Percentiles rank a stretch among this genome's conserved stretches.
These are phyloP conservation scores for Xerocomus potaroensis DNA, from an alignment of 768 basidiomycete species.

Conservation along the genomic window DNA sequence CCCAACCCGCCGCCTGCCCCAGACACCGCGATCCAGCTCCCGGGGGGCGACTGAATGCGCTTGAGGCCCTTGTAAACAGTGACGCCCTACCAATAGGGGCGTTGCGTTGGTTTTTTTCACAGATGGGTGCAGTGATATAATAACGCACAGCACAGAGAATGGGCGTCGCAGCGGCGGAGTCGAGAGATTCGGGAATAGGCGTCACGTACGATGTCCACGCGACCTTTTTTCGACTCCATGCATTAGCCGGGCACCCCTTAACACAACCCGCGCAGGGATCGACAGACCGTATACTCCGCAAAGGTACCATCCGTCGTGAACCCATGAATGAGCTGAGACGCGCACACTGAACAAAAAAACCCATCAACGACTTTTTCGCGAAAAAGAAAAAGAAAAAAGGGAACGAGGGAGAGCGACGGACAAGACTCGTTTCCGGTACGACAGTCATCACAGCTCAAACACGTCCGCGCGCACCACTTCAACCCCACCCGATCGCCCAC, in stretches of 20 bases:
- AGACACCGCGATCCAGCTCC: slow-evolving; percentile 39
- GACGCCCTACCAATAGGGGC: slow-evolving; percentile 36
- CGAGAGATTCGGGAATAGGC: slow-evolving; percentile 39
- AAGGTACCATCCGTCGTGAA: slow-evolving; percentile 45
- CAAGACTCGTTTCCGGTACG: slow-evolving; percentile 33
- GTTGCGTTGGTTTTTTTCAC: background rate
- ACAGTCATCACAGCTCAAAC: slow-evolving; percentile 40
- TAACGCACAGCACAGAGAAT: slow-evolving; percentile 41
- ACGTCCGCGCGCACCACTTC: slow-evolving; percentile 40
- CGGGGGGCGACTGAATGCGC: slow-evolving; percentile 29
- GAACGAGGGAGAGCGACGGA: too few species aligned
- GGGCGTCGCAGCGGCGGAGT: slow-evolving; percentile 38
- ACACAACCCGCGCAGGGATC: background rate
- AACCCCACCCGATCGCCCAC: slow-evolving; percentile 41
- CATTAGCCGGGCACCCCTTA: too few species aligned
- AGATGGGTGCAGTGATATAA: background rate
- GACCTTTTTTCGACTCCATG: slow-evolving; percentile 25
- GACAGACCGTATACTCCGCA: slow-evolving; percentile 33
- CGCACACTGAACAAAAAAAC: slow-evolving; percentile 9
- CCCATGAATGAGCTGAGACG: slow-evolving; percentile 20
- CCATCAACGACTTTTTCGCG: too few species aligned
- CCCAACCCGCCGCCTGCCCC: slow-evolving; percentile 42
- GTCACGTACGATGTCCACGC: slow-evolving; percentile 39
- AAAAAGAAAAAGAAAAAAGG: too few species aligned
- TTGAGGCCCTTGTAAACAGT: slow-evolving; percentile 48